A percentile compares a stretch with the other conserved stretches of the same genome.
These are phyloP conservation scores for Fusarium pseudoanthophilum DNA, from an alignment of 2,329 filamentous ascomycete genomes.

Conservation along the genomic window DNA sequence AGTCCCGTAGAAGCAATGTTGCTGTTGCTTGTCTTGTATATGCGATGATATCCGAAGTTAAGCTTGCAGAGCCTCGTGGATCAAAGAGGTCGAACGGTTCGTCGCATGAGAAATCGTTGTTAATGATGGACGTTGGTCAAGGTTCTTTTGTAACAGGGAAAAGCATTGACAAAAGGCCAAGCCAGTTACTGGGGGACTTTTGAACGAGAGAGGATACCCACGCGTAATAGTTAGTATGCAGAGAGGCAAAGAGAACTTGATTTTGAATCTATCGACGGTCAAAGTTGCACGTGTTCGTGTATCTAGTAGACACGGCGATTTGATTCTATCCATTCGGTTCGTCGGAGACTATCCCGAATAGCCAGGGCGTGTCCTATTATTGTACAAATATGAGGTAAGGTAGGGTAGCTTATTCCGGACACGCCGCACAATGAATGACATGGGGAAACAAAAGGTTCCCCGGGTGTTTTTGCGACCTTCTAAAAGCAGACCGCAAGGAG, in stretches of 20 bases:
- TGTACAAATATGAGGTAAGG: not conserved
- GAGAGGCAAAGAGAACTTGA: slow-evolving; percentile 15
- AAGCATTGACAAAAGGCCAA: slow-evolving; percentile 17
- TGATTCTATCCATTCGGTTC: slow-evolving; percentile 9
- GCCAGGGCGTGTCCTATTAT: slow-evolving; percentile 17
- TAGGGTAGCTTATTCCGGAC: slow-evolving; percentile 3
- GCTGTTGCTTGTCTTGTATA: not conserved
- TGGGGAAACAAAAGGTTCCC: slow-evolving; percentile 16
- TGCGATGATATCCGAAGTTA: slow-evolving; percentile 18
- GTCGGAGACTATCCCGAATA: slow-evolving; percentile 26
- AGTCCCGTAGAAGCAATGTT: not conserved
- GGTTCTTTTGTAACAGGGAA: slow-evolving; percentile 30
- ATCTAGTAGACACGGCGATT: not conserved
- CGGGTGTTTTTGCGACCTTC: slow-evolving; percentile 38
- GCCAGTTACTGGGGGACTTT: slow-evolving; percentile 37
- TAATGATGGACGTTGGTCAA: slow-evolving; percentile 6
- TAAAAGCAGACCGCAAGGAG: slow-evolving; percentile 31
- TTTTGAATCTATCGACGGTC: slow-evolving; percentile 6
- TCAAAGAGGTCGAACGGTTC: slow-evolving; percentile 23
- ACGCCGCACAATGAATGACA: slow-evolving; percentile 2
- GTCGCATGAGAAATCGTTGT: not conserved
- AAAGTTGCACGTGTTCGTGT: slow-evolving; percentile 11
- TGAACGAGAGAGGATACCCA: slow-evolving; percentile 34
- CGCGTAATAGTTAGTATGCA: slow-evolving; percentile 32
- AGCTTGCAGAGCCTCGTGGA: slow-evolving; percentile 27